These are phyloP conservation scores for Filobasidium wieringae DNA, from an alignment of 768 basidiomycete species.

Conservation along the genomic window DNA sequence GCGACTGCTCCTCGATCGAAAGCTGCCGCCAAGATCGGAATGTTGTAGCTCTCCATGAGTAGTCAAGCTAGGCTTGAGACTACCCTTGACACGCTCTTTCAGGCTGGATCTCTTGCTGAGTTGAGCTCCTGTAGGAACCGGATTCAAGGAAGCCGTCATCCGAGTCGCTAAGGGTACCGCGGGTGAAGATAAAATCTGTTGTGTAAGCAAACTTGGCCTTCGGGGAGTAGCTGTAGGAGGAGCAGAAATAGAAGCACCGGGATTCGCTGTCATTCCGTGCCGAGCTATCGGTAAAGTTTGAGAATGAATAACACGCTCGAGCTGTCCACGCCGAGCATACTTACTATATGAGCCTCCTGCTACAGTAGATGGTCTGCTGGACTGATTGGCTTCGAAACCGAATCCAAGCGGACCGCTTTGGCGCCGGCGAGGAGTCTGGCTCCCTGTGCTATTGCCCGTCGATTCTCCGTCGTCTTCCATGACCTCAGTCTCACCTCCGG, in stretches of 20 bases:
- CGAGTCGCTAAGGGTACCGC: background rate
- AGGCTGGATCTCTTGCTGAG: background rate
- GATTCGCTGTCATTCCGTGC: no score
- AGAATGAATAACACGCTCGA: no score
- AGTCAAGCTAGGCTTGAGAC: no score
- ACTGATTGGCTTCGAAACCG: background rate
- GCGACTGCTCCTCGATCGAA: no score
- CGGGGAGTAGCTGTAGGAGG: background rate
- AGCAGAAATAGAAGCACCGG: no score
- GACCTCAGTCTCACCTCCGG: no score
- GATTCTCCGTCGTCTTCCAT: background rate
- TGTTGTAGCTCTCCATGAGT: no score
- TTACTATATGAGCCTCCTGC: background rate
- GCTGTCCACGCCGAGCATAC: no score
- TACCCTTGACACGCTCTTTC: background rate
- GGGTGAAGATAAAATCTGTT: slow-evolving; percentile 7
- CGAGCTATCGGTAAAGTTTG: no score
- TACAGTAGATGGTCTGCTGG: background rate
- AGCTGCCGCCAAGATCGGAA: no score
- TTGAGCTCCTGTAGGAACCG: background rate
- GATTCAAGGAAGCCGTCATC: background rate
- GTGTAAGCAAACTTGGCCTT: background rate
- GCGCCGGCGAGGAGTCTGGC: background rate
- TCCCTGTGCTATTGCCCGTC: background rate
- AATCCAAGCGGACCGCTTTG: background rate